Evolutionary conservation across 2,329 filamentous ascomycete species (phyloP), one percentile per base, ranked within the genome.

Genomic region (Aspergillus chevalieri): DNA sequence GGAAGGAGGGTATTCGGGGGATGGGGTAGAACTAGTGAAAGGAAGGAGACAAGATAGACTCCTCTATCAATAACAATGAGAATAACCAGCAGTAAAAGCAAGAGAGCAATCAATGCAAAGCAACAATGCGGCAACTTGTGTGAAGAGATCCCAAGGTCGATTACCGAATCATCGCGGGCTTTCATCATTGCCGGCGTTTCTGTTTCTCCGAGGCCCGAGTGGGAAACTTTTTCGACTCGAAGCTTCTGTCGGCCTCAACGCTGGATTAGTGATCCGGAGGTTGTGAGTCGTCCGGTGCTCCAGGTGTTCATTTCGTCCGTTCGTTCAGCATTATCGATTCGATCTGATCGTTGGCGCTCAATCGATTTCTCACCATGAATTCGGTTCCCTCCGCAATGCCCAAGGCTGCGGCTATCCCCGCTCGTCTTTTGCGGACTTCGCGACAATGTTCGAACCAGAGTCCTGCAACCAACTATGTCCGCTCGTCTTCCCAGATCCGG

Each of bases 391-490:
- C 68, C 50, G 63, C 65, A 50, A 64, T 73, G 64, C 71, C 70
- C 49, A 69, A 71, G 57, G 68, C 67, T 52, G 67, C 68, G 60
- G 66, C 68, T 53, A 54, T 74, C 52, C 70, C 71, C 57, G 62
- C 67, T 54, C 68, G 69, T 57, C 61, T 75, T 49, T 56, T 75
- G 54, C 65, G 71, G 52, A 63, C 70, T 12, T 68, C 70, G 48
- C 63, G 66, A 51, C 65, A 66, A 62, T 69, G 65, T 56, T 64
- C 69, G 46, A 69, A 62, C 46, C 65, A 69, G 55, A 63, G 62
- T 43, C 54, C 63, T 26, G 47, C 52, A 34, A 57, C 49, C 44
- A 57, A 51, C 43, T 36, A 17, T 36, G 50, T 69, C 47, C 59
- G 57, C 47, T 61, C 66, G 17, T 64, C 67, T 28, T 54, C 60